A percentile compares a stretch with the other conserved stretches of the same genome.
phyloP scores from a whole-genome alignment of 768 basidiomycete genomes.

The Suillus luteus region DNA sequence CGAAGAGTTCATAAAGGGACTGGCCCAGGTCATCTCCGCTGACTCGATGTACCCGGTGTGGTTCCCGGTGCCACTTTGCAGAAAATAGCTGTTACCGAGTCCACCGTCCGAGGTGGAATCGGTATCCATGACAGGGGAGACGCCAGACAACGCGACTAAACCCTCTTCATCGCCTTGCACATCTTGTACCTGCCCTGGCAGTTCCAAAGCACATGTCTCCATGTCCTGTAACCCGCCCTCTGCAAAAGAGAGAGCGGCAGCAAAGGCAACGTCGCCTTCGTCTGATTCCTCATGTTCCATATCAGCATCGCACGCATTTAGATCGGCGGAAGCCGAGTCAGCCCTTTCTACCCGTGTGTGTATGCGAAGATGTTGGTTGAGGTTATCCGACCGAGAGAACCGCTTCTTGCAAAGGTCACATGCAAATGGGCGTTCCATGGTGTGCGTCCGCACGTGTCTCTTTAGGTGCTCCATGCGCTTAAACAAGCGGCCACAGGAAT shows the following conservation, averaged over 20 bases:
- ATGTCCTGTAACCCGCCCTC: conserved; percentile 43
- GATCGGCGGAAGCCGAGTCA: conserved; percentile 29
- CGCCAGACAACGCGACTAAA: conserved; percentile 39
- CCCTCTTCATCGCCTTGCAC: conserved; percentile 62
- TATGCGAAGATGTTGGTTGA: conserved; percentile 84
- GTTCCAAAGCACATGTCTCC: conserved; percentile 62
- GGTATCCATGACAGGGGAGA: conserved; percentile 22
- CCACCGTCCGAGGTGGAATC: conserved; percentile 21
- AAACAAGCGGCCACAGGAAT: conserved; percentile 83
- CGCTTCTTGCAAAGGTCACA: conserved; percentile 76
- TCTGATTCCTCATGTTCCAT: conserved; percentile 38
- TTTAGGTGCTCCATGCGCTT: conserved; percentile 93
- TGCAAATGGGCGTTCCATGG: conserved; percentile 81
- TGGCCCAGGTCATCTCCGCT: conserved; percentile 28
- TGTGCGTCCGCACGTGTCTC: conserved; percentile 86
- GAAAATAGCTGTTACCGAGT: conserved; percentile 29
- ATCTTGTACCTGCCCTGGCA: conserved; percentile 55
- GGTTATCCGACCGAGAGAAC: conserved; percentile 88
- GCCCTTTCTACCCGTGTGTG: conserved; percentile 48
- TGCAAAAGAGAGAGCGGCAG: conserved; percentile 29
- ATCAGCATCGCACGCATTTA: conserved; percentile 29
- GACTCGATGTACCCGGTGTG: conserved; percentile 26
- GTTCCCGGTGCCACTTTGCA: conserved; percentile 21
- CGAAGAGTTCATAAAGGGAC: conserved; percentile 21
- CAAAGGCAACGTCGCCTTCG: conserved; percentile 31